A percentile compares a stretch with the other conserved stretches of the same genome.
phyloP scores from a whole-genome alignment of 352 stramenopile species.

The Pythium periplocum region DNA sequence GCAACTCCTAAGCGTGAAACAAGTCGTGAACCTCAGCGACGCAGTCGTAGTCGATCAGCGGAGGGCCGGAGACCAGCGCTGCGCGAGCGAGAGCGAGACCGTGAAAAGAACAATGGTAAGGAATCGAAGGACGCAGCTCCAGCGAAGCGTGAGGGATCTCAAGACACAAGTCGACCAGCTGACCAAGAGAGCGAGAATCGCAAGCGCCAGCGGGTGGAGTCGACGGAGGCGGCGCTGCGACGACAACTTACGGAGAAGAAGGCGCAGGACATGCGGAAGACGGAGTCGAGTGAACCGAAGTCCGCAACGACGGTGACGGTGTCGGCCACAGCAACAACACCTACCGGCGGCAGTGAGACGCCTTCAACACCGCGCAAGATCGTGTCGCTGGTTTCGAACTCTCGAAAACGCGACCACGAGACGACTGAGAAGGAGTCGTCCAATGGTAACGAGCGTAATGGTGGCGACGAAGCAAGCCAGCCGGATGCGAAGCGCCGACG shows the following conservation, averaged over 20 bases:
- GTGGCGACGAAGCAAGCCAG: constrained; percentile 7
- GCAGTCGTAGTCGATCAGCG: constrained; percentile 19
- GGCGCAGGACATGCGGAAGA: constrained; percentile 24
- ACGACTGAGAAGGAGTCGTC: constrained; percentile 6
- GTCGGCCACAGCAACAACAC: background rate
- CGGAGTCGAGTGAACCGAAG: no score
- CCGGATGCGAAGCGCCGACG: constrained; percentile 45
- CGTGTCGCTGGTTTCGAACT: constrained; percentile 59
- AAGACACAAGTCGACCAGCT: constrained; percentile 11
- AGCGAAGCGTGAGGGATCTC: background rate
- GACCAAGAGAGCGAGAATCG: constrained; percentile 20
- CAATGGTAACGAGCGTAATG: background rate
- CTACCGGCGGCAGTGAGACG: background rate
- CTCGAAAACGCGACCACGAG: constrained; percentile 66
- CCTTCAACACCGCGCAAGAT: constrained; percentile 41
- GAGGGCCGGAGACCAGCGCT: constrained; percentile 7
- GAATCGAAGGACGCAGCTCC: background rate
- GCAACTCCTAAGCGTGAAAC: constrained; percentile 13
- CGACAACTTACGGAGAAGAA: constrained; percentile 75
- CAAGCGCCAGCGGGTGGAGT: constrained; percentile 56
- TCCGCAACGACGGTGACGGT: no score
- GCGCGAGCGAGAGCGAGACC: constrained; percentile 14
- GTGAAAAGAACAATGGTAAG: constrained; percentile 5
- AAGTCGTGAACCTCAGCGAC: constrained; percentile 5
- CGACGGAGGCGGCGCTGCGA: constrained; percentile 57